Base-by-base conservation (phyloP, 208 protist genomes). In the Acanthamoeba royreba region DNA sequence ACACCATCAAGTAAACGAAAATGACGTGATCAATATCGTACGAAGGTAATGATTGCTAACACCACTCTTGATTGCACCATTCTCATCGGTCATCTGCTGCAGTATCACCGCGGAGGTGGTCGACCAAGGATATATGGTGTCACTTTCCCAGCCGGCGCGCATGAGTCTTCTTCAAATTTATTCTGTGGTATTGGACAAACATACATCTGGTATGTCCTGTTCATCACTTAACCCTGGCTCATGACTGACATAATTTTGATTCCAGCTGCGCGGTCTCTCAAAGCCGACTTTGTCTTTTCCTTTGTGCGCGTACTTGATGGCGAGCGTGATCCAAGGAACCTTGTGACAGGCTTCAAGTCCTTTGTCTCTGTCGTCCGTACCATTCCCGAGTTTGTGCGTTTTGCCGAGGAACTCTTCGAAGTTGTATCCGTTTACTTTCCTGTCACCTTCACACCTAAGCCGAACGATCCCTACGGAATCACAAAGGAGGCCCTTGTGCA, bases 251-350 rank as follows among this genome's bases (percentile, higher is more conserved):
- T 31, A 7, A 22, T 0, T 9, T 13, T 1, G 38, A 22, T 22
- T 83, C 15, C 52, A 90, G 83, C 83, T 13, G 83, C 83, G 22
- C 58, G 95, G 88, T 83, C 81, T 35, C 46, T 96, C 40, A 93
- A 94, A 46, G 66, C 55, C 79, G 95, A 95, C 61, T 96, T 96
- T 47, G 94, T 96, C 45, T 87, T 93, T 45, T 93, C 91, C 31
- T 96, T 93, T 49, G 52, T 96, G n/a, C 93, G 94, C 38, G 92
- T 93, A 22, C 63, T 96, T 3, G 95, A 96, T 45, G 92, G 92
- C 45, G 95, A 96, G 89, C 93, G 94, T 8, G 95, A 96, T 69
- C 95, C 95, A 15, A 77, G 95, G 72, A 95, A 94, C 49, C 43
- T 96, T 11, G 53, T 96, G 19, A 91, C 47, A 13, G 85, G 88